A percentile compares a stretch with the other conserved stretches of the same genome.
Evolutionary conservation across 2,329 filamentous ascomycete genomes (phyloP).

Genomic region (Paramyrothecium roridum): DNA sequence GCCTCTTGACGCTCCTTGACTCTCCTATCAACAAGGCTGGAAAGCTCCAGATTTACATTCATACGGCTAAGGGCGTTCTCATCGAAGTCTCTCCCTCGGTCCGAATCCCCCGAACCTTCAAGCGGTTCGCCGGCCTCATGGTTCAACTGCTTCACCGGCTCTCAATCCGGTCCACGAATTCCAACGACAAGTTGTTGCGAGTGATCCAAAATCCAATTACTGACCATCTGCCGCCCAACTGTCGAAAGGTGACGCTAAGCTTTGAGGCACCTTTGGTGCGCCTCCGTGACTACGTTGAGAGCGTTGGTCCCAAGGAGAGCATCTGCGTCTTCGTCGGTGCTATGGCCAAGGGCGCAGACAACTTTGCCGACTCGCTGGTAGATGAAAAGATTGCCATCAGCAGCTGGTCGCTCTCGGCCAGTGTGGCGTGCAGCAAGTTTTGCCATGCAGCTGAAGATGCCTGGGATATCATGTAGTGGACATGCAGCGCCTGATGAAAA

Average conservation of each 20-base stretch:
- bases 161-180: conserved; percentile 93
- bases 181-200: conserved; percentile 93
- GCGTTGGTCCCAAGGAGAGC: conserved; percentile 78
- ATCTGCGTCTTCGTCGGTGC: conserved; percentile 97
- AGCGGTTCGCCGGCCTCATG: conserved; percentile 98
- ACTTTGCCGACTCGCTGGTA: conserved; percentile 90
- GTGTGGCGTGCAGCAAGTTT: conserved; percentile 99
- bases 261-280: conserved; percentile 88
- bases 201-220: conserved; percentile 98
- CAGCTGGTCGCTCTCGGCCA: conserved; percentile 95
- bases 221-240: conserved; percentile 93
- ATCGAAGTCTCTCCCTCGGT: conserved; percentile 99
- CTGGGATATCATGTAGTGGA: conserved; percentile 83
- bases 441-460: conserved; percentile 96
- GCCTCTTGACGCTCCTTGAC: conserved; percentile 92
- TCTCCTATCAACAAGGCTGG: conserved; percentile 99
- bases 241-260: conserved; percentile 94
- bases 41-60: conserved; percentile 96
- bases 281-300: conserved; percentile 83
- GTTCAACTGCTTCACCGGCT: conserved; percentile 94
- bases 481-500: neutral
- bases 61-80: conserved; percentile 93
- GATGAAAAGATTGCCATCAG: conserved; percentile 98
- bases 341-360: conserved; percentile 96
- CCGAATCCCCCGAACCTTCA: conserved; percentile 96